Evolutionary conservation across 164 flowering plant genomes (phyloP), one percentile per base, ranked within the genome.

Genomic region (Chimonanthus salicifolius): DNA sequence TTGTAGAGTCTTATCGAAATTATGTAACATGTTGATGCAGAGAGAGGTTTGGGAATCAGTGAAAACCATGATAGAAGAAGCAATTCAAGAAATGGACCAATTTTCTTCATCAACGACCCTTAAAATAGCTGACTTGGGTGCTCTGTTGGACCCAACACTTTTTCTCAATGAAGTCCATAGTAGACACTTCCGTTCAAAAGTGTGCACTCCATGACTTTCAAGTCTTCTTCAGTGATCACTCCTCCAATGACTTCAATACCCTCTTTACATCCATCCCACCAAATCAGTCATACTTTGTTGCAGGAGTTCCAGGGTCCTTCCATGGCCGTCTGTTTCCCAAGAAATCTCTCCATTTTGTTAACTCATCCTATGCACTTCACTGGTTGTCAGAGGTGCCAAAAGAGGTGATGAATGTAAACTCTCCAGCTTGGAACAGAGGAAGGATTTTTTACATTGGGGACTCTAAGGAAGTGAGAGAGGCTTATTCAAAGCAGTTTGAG

Each of bases 371-470:
- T 65, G 48, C 78, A 18, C 74, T 78, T 5, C 78, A 75, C 1
- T 80, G 78, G 75, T 67, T 80, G 4, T 76, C 84, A 3, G 51
- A 62, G 45, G 72, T 74, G 45, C 86, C 84, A 11, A 51, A 54
- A 20, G 73, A 72, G 70, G 62, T 83, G 3, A 6, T 58, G 6
- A 75, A 78, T n/a, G 15, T 20, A 2, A 77, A 3, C 7, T 80
- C 79, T 64, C 66, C 74, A 8, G 76, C 82, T 5, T 81, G 82
- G 78, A 84, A 84, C 15, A 58, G 75, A 50, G 84, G 84, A 21
- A 76, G 72, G 58, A 65, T 84, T 15, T 69, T 71, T n/a, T 74
- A 65, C 13, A 5, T 21, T 1, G 75, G 60, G 16, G 74, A 75
- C 2, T 70, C 64, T 3, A 10, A 72, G 7, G 80, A 75, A 54